These are phyloP conservation scores for Vaccinium darrowii DNA, from an alignment of 148 eudicot genomes.

Conservation along the genomic window DNA sequence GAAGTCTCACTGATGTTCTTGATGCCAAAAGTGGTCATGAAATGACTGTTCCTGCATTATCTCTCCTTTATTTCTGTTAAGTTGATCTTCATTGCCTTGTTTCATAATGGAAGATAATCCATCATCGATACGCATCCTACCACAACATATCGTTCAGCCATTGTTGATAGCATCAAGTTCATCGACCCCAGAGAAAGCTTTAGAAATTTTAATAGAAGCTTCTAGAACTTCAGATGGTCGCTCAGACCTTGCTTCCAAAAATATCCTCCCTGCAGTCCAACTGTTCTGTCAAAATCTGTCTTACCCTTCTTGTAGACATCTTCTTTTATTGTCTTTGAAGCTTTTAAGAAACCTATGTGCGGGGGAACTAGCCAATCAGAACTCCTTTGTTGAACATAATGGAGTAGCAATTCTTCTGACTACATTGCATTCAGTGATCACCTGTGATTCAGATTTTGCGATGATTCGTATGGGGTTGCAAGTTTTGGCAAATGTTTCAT, in stretches of 20 bases:
- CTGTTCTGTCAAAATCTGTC: constrained; percentile 41
- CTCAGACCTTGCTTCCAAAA: constrained; percentile 49
- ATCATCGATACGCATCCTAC: constrained; percentile 23
- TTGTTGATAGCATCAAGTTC: constrained; percentile 44
- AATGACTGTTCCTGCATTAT: constrained; percentile 5
- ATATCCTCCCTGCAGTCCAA: constrained; percentile 41
- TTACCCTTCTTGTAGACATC: constrained; percentile 30
- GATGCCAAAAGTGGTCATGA: constrained; percentile 5
- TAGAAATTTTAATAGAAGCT: constrained; percentile 45
- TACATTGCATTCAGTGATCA: constrained; percentile 25
- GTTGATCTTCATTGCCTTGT: not conserved
- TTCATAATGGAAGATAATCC: constrained; percentile 35
- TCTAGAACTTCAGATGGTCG: constrained; percentile 60
- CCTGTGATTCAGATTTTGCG: constrained; percentile 37
- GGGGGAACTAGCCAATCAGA: constrained; percentile 62
- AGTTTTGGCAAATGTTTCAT: constrained; percentile 70
- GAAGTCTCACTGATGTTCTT: not conserved
- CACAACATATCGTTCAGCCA: constrained; percentile 36
- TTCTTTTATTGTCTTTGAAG: constrained; percentile 56
- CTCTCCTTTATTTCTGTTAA: not conserved
- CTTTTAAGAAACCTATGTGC: constrained; percentile 88
- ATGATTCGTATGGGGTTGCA: constrained; percentile 64
- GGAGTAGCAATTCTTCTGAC: constrained; percentile 50
- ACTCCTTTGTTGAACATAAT: constrained; percentile 51
- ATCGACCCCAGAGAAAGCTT: constrained; percentile 40